A percentile compares a stretch with the other conserved stretches of the same genome.
Evolutionary conservation across 2,329 filamentous ascomycete species (phyloP).

Genomic region (Penicillium italicum): DNA sequence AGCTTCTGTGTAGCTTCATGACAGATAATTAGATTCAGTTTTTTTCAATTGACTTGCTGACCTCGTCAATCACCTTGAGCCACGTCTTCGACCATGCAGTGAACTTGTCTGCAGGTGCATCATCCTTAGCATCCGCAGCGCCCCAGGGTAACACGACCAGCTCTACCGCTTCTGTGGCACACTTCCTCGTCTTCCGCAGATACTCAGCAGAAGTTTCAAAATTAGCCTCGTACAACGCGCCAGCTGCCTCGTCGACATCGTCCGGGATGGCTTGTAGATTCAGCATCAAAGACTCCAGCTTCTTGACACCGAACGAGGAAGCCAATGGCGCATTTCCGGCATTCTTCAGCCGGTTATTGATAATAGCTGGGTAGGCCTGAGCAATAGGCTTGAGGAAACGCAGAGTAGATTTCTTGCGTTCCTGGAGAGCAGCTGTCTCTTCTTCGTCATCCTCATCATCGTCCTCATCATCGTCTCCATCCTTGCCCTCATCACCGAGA

Average conservation of each 20-base stretch:
- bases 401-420: conserved; percentile 41
- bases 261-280: conserved; percentile 39
- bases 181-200: conserved; percentile 31
- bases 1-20: conserved; percentile 1
- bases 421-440: conserved; percentile 34
- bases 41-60: conserved; percentile 31
- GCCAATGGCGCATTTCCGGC: conserved; percentile 18
- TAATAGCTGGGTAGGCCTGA: conserved; percentile 44
- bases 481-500: conserved; percentile 30
- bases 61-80: conserved; percentile 45
- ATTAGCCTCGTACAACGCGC: conserved; percentile 44
- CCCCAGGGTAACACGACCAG: conserved; percentile 71
- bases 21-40: conserved; percentile 6
- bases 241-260: conserved; percentile 46
- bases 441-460: conserved; percentile 24
- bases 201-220: conserved; percentile 33
- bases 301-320: conserved; percentile 20
- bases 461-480: conserved; percentile 17
- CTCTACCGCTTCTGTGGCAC: conserved; percentile 65
- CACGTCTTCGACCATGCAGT: conserved; percentile 68
- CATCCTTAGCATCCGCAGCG: conserved; percentile 53
- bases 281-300: conserved; percentile 36
- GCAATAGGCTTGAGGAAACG: conserved; percentile 44
- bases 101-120: conserved; percentile 68
- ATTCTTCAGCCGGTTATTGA: conserved; percentile 41